Evolutionary conservation across 805 yeast genomes (phyloP).

Genomic region (Metschnikowia corniflorae): DNA sequence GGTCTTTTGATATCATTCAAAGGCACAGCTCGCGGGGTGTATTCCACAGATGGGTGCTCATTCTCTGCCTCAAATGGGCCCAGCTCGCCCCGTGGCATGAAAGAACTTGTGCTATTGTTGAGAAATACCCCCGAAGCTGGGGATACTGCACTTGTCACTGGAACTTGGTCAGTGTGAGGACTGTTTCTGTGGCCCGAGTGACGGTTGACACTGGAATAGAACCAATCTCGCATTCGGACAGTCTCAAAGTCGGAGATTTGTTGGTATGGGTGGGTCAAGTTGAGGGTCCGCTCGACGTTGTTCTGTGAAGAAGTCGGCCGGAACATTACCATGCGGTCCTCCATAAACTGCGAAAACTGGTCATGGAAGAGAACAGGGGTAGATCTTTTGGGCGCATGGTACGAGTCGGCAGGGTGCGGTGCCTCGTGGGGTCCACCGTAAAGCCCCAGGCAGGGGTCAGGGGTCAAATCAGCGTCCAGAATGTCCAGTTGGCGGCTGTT

Average conservation of each 20-base stretch:
- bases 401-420: slow-evolving; percentile 12
- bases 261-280: slow-evolving; percentile 17
- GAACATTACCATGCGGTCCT: slow-evolving; percentile 16
- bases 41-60: slow-evolving; percentile 6
- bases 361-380: slow-evolving; percentile 13
- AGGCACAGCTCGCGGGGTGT: slow-evolving; percentile 15
- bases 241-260: slow-evolving; percentile 3
- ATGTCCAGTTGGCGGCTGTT: no score
- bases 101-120: slow-evolving; percentile 13
- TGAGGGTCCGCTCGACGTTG: slow-evolving; percentile 14
- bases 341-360: slow-evolving; percentile 16
- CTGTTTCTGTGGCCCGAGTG: not conserved
- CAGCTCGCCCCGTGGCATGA: slow-evolving; percentile 11
- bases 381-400: slow-evolving; percentile 3
- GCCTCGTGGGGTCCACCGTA: slow-evolving; percentile 14
- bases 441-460: slow-evolving; percentile 13
- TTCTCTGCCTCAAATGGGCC: slow-evolving; percentile 8
- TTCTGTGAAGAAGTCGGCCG: slow-evolving; percentile 17
- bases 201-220: slow-evolving; percentile 2
- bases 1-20: slow-evolving; percentile 9
- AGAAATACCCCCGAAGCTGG: slow-evolving; percentile 1
- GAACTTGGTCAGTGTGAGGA: no score
- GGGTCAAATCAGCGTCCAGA: slow-evolving; percentile 3
- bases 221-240: slow-evolving; percentile 6
- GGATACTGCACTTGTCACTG: no score